Evolutionary conservation across 805 yeast species (phyloP), one percentile per base, ranked within the genome.

Genomic region (Yarrowia sp.): DNA sequence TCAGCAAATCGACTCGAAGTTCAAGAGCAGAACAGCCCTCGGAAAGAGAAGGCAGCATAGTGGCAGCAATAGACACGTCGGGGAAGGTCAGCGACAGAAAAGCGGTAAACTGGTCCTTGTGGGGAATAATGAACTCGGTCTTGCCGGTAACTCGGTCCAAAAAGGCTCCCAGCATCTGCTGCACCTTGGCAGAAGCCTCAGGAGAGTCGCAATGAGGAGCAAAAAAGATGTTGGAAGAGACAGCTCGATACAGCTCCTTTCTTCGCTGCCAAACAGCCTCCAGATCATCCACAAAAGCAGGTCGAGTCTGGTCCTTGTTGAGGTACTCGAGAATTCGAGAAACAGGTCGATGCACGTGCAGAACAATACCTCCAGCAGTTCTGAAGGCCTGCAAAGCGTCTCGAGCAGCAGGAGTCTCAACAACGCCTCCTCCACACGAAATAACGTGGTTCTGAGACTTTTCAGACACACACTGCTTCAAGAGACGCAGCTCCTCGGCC

Each of bases 391-490:
- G 81, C 74, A 95, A 79, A 8, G 84, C 68, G 11, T 80, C 80
- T 70, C 98, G 83, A 4, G 96, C 85, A n/a, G 75, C 82, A 8
- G 80, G 80, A 41, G 82, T 82, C 76, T 93, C 98, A 28, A 95
- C 96, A 67, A 95, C 81, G 10, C 99, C 99, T 48, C 99, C 99
- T 35, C 99, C 99, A 58, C 97, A 90, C 0, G 98, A 90, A 64
- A 93, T 82, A 22, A 93, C 89, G 70, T 85, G 80, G 5, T 88
- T 88, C 17, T 74, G 72, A 3, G 81, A 79, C 65, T 78, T 73
- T 12, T 73, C 70, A 2, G 73, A 67, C 19, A 89, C 67, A 32
- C 81, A 78, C 52, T 83, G 82, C 58, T 80, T 75, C 67, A 89
- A 82, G 46, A 89, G 77, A 44, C 76, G 77, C 6, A 82, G 70